phyloP scores from a whole-genome alignment of 2,329 filamentous ascomycete genomes.

The Trichophyton mentagrophytes region DNA sequence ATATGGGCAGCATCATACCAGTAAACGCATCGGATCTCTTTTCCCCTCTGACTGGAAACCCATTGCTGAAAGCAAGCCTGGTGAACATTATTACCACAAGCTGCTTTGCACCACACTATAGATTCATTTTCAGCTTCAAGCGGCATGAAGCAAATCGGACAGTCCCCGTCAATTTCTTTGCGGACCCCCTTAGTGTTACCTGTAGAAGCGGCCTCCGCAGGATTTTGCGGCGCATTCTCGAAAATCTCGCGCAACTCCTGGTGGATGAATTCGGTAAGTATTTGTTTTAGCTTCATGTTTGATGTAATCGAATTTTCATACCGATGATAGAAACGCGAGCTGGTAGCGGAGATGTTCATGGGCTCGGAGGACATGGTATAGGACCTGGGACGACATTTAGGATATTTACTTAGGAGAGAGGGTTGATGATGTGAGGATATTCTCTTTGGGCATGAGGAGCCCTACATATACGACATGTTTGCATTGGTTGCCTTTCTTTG shows the following conservation, averaged over 20 bases:
- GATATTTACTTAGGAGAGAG: neutral
- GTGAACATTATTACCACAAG: slow-evolving; percentile 53
- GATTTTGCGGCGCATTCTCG: slow-evolving; percentile 39
- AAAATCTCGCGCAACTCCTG: slow-evolving; percentile 46
- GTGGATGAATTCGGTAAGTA: neutral
- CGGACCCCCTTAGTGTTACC: slow-evolving; percentile 37
- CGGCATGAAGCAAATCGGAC: slow-evolving; percentile 50
- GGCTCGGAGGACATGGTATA: slow-evolving; percentile 46
- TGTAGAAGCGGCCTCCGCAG: slow-evolving; percentile 25
- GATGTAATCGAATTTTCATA: slow-evolving; percentile 11
- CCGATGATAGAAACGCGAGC: slow-evolving; percentile 44
- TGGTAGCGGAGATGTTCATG: slow-evolving; percentile 46
- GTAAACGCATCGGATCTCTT: slow-evolving; percentile 31
- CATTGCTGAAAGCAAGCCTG: slow-evolving; percentile 45
- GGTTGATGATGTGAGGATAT: neutral
- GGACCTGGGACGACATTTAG: slow-evolving; percentile 27
- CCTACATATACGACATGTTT: slow-evolving; percentile 50
- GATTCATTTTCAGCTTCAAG: slow-evolving; percentile 36
- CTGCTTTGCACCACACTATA: slow-evolving; percentile 46
- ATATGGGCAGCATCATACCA: slow-evolving; percentile 23
- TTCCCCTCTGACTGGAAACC: slow-evolving; percentile 26
- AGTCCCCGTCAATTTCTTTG: slow-evolving; percentile 49
- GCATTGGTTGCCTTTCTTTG: slow-evolving; percentile 45
- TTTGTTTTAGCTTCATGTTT: too few species aligned
- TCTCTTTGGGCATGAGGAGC: neutral